These are phyloP conservation scores for Starmerella lactis-condensi DNA, from an alignment of 805 yeast genomes.

Conservation along the genomic window DNA sequence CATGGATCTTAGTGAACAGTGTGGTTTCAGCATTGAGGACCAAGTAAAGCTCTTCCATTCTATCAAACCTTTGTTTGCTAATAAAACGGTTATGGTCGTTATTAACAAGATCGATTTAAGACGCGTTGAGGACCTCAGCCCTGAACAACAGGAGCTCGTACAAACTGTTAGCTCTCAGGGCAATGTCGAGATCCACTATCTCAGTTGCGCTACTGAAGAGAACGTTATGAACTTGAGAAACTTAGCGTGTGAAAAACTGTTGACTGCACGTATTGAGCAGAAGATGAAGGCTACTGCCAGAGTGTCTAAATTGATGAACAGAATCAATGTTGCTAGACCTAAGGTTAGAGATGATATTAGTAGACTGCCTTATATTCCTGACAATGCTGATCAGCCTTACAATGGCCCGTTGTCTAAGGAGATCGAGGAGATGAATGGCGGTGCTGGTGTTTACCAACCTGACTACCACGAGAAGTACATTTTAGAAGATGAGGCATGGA, in stretches of 20 bases:
- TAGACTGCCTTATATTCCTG: conserved; percentile 71
- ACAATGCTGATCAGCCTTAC: conserved; percentile 60
- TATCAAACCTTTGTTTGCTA: conserved; percentile 91
- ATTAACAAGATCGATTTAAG: conserved; percentile 89
- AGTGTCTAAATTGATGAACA: conserved; percentile 73
- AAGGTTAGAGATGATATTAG: conserved; percentile 63
- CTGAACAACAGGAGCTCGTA: conserved; percentile 53
- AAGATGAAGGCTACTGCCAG: conserved; percentile 86
- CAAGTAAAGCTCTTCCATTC: conserved; percentile 95
- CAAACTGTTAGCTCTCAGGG: conserved; percentile 37
- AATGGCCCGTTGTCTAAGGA: conserved; percentile 59
- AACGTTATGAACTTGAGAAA: conserved; percentile 91
- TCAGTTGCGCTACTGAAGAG: conserved; percentile 87
- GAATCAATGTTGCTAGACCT: conserved; percentile 88
- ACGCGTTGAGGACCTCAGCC: conserved; percentile 63
- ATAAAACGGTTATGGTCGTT: conserved; percentile 88
- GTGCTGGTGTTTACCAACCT: conserved; percentile 94
- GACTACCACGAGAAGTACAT: conserved; percentile 82
- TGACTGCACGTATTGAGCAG: conserved; percentile 90
- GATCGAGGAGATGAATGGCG: conserved; percentile 86
- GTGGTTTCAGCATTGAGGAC: conserved; percentile 94
- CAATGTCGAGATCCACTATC: conserved; percentile 80
- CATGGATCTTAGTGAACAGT: conserved; percentile 97
- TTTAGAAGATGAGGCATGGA: conserved; percentile 94
- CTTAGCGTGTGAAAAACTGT: conserved; percentile 89